Evolutionary conservation across 108 stramenopile genomes (phyloP).

Genomic region (Skeletonema tropicum): DNA sequence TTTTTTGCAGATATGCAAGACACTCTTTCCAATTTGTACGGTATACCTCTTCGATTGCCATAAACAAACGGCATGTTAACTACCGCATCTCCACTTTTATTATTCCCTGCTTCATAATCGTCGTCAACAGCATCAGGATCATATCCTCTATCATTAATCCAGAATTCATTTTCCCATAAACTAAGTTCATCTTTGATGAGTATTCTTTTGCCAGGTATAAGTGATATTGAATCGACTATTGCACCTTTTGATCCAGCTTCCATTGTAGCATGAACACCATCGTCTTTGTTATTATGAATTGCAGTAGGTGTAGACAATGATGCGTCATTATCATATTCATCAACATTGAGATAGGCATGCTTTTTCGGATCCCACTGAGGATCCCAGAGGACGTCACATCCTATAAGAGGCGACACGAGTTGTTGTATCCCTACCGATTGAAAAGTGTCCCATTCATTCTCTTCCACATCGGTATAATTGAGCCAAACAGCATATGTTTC

Average conservation of each 20-base stretch:
- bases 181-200: conserved; percentile 78
- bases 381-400: conserved; percentile 80
- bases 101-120: not conserved
- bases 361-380: conserved; percentile 59
- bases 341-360: conserved; percentile 60
- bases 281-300: not conserved
- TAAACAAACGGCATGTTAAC: conserved; percentile 64
- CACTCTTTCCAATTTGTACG: conserved; percentile 81
- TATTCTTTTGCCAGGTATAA: conserved; percentile 79
- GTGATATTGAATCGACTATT: conserved; percentile 68
- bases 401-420: conserved; percentile 32
- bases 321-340: conserved; percentile 18
- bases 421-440: conserved; percentile 14
- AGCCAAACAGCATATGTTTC: conserved; percentile 43
- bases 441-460: conserved; percentile 23
- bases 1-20: conserved; percentile 19
- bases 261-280: conserved; percentile 78
- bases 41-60: conserved; percentile 78
- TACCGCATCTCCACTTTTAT: conserved; percentile 11
- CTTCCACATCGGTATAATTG: not conserved
- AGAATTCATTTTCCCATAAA: conserved; percentile 76
- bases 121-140: conserved; percentile 60
- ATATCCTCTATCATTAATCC: conserved; percentile 87
- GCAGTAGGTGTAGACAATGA: not conserved
- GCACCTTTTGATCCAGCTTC: conserved; percentile 68